Percentiles rank a stretch among this genome's conserved stretches.
phyloP scores from a whole-genome alignment of 768 basidiomycete genomes.

The Xanthoconium stramineum region DNA sequence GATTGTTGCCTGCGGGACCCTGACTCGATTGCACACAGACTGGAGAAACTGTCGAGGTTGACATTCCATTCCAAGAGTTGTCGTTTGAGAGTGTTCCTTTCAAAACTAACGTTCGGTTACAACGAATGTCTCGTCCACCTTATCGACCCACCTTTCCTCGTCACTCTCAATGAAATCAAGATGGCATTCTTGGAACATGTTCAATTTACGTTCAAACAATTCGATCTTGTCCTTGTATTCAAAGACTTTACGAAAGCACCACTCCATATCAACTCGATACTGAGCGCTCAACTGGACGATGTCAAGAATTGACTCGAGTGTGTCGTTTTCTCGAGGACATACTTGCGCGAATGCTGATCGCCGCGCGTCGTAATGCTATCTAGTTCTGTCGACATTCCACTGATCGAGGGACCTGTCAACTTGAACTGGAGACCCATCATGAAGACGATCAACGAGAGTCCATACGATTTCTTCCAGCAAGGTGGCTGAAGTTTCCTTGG shows the following conservation, averaged over 20 bases:
- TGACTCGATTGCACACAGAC: conserved; percentile 37
- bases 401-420: conserved; percentile 96
- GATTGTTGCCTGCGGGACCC: not conserved
- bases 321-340: conserved; percentile 28
- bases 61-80: conserved; percentile 95
- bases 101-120: conserved; percentile 81
- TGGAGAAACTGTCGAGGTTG: conserved; percentile 84
- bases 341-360: conserved; percentile 1
- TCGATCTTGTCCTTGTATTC: conserved; percentile 96
- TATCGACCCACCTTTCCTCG: conserved; percentile 68
- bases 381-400: conserved; percentile 94
- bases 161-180: too few species aligned
- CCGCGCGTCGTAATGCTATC: not conserved
- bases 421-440: too few species aligned
- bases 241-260: conserved; percentile 93
- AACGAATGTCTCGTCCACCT: conserved; percentile 96
- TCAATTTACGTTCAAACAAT: conserved; percentile 92
- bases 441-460: too few species aligned
- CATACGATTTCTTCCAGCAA: too few species aligned
- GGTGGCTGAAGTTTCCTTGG: conserved; percentile 89
- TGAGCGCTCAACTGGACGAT: conserved; percentile 84
- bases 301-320: conserved; percentile 99
- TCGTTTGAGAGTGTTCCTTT: conserved; percentile 97
- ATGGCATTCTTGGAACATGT: conserved; percentile 48
- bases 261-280: conserved; percentile 96